Conservation (phyloP, 192 early-diverging fungal species). For the Obelidium mucronatum region DNA sequence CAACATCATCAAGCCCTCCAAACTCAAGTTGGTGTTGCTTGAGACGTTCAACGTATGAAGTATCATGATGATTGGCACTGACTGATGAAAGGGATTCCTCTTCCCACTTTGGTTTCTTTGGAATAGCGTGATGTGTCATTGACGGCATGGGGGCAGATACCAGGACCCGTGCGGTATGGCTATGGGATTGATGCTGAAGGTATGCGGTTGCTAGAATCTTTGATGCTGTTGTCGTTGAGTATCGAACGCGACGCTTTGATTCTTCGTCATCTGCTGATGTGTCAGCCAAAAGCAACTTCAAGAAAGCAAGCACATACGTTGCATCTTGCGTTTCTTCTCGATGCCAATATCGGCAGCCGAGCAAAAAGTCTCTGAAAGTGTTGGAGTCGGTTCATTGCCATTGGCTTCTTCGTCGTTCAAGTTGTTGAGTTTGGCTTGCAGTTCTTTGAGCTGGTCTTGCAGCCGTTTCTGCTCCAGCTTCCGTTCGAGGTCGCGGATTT, state of each 20-base stretch:
- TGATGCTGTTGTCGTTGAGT: neutral
- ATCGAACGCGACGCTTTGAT: neutral
- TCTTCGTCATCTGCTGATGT: neutral
- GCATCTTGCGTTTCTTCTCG: neutral
- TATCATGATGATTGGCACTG: neutral
- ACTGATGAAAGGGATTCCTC: neutral
- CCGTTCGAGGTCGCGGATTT: neutral
- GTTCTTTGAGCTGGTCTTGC: neutral
- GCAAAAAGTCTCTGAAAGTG: neutral
- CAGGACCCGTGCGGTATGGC: neutral
- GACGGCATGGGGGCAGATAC: neutral
- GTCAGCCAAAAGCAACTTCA: neutral
- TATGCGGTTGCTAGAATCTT: neutral
- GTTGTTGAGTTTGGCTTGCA: neutral
- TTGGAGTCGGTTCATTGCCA: neutral
- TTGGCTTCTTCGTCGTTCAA: neutral
- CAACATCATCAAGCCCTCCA: neutral
- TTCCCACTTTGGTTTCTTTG: slow-evolving; percentile 4
- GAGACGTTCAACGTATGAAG: neutral
- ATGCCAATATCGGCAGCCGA: neutral
- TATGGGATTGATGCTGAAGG: neutral
- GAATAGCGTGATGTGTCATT: neutral
- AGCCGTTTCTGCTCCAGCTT: neutral
- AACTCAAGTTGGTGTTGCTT: neutral
- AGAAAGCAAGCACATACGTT: neutral